Evolutionary conservation across 2,329 filamentous ascomycete species (phyloP), one percentile per base, ranked within the genome.

Genomic region (Aspergillus proliferans): DNA sequence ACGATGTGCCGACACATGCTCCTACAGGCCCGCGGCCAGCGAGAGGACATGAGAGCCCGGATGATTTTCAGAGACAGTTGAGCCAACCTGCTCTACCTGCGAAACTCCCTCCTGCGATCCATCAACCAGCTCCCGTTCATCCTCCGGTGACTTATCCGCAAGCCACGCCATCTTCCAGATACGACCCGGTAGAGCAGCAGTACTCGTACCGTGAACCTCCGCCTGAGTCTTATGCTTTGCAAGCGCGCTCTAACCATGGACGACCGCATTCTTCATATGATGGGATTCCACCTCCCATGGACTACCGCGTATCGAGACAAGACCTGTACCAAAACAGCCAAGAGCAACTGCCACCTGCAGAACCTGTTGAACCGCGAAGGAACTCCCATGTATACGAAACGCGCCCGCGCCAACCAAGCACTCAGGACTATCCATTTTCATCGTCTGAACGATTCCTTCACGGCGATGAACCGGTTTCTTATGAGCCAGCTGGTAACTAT

Each of bases 1-100:
- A 79, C 55, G 76, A 81, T 56, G 64, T 74, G 41, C 71, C 78
- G 15, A 56, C 68, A 39, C 53, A 59, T 45, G 58, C 54, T 4
- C 59, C 71, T 52, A 58, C 59, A 4, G 47, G 51, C 6, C 48
- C 59, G 2, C 57, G 53, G 22, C 38, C 54, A 42, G 21, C 48
- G 46, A 57, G 58, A 48, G 54, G 41, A 8, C 64, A 69, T 45
- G 66, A 69, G 19, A 58, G 58, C n/a, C 55, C 59, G 1, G 65
- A 66, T 49, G 59, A 62, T 45, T 56, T 61, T 21, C 55, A 59
- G n/a, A 54, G 55, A 28, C 61, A 65, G 49, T 64, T 58, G 58
- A 59, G 57, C 19, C 43, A 46, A 22, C 52, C 57, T 7, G 18
- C 7, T 40, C 18, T 19, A 6, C 10, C 38, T 19, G 8, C 18